A percentile compares a stretch with the other conserved stretches of the same genome.
phyloP scores from a whole-genome alignment of 345 rosid species.

The Kernera saxatilis region DNA sequence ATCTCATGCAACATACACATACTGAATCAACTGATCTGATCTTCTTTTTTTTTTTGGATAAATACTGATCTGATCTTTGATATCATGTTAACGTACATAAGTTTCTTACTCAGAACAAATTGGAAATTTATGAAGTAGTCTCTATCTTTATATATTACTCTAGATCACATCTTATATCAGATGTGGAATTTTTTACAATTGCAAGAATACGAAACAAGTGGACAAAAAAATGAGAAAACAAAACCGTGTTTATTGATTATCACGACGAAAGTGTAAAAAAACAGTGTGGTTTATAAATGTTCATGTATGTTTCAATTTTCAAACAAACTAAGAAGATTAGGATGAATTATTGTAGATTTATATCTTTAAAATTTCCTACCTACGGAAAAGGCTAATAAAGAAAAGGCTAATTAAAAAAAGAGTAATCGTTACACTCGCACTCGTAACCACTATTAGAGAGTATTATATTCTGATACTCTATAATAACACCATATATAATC shows the following conservation, averaged over 20 bases:
- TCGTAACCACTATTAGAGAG: not conserved
- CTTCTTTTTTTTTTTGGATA: too few species aligned
- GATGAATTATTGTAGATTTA: not conserved
- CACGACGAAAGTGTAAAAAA: not conserved
- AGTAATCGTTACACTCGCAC: conserved; percentile 8
- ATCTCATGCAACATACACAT: not conserved
- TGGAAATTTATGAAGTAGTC: not conserved
- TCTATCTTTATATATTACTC: not conserved
- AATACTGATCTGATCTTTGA: too few species aligned
- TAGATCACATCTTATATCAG: not conserved
- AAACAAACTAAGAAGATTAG: not conserved
- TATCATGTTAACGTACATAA: not conserved
- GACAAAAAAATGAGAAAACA: not conserved
- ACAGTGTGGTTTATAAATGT: not conserved
- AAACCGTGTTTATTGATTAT: not conserved
- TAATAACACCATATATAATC: not conserved
- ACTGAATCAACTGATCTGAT: not conserved
- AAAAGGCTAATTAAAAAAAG: not conserved
- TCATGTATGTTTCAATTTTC: not conserved
- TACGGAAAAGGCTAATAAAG: not conserved
- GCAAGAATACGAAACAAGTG: not conserved
- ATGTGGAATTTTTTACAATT: not conserved
- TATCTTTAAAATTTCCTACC: not conserved
- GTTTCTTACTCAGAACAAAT: not conserved
- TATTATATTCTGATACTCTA: not conserved